A percentile compares a stretch with the other conserved stretches of the same genome.
These are phyloP conservation scores for Colletotrichum sp. DNA, from an alignment of 2,329 filamentous ascomycete genomes.

Conservation along the genomic window DNA sequence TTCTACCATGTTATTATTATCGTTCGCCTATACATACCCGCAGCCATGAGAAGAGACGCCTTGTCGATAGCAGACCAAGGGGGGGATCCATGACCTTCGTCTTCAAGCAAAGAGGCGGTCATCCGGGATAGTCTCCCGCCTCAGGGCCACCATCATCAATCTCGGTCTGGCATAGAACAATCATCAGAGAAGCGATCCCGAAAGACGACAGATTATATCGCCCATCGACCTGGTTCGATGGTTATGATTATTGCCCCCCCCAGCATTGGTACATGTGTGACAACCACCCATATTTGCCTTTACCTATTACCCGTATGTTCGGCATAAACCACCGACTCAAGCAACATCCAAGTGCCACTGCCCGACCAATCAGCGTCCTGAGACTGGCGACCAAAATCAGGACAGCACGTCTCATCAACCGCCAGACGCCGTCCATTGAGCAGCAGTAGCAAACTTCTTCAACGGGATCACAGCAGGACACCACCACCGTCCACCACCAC, in stretches of 20 bases:
- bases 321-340: slow-evolving; percentile 16
- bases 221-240: neutral
- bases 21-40: neutral
- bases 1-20: neutral
- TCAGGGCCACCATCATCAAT: neutral
- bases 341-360: neutral
- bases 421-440: slow-evolving; percentile 15
- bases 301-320: neutral
- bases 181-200: neutral
- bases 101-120: neutral
- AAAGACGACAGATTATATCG: neutral
- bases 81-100: neutral
- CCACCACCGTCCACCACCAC: neutral
- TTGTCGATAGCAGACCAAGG: slow-evolving; percentile 12
- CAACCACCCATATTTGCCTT: neutral
- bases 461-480: slow-evolving; percentile 11
- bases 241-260: neutral
- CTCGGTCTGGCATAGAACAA: neutral
- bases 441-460: slow-evolving; percentile 1
- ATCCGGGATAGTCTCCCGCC: neutral
- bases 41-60: neutral
- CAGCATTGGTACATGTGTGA: neutral
- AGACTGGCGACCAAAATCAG: slow-evolving; percentile 22
- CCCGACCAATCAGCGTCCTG: slow-evolving; percentile 20
- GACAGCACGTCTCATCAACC: slow-evolving; percentile 23